Base-by-base conservation (phyloP, 2,329 filamentous ascomycete species). In the Apiospora aurea region DNA sequence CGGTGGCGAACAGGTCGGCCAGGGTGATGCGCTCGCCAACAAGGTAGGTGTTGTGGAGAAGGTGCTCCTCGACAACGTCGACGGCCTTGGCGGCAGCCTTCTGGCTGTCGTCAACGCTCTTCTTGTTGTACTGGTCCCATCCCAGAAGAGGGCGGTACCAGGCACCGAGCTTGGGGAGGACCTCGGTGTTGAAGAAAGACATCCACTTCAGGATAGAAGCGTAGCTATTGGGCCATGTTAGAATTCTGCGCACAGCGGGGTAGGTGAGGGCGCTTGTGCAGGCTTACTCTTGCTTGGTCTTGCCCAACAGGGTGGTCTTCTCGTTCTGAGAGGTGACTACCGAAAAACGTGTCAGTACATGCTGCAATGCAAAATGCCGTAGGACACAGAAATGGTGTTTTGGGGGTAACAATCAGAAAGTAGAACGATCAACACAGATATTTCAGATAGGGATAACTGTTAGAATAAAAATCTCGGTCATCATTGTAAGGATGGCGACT, bases 361-460 rank as follows among this genome's bases (percentile, higher is more conserved):
- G 80, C 73, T 68, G 71, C 75, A 70, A 70, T 78, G 78, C 79
- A 77, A 81, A 78, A 77, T 74, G 68, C 34, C 46, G 57, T 24
- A 75, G 21, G 44, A 64, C 57, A 41, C 57, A 16, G 64, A 67
- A 49, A 14, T 53, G 29, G 34, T 13, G 57, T 64, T 64, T 64
- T 11, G 53, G 53, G 21, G 57, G 29, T 51, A 67, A 75, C 73
- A 74, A 73, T 95, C 92, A 94, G 92, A 94, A 92, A 93, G 91
- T 96, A 94, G 89, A 85, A 92, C 87, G 43, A 90, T 97, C 95
- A 95, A 97, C 95, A 98, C 84, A 86, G 86, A 84, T 76, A 74
- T 82, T 97, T 98, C 94, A 96, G 96, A 93, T 94, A 98, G 96
- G 96, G 94, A 97, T 97, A 97, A 97, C 94, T 96, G 93, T 92